Evolutionary conservation across 106 monocot genomes (phyloP).

Genomic region (Allium sativum): DNA sequence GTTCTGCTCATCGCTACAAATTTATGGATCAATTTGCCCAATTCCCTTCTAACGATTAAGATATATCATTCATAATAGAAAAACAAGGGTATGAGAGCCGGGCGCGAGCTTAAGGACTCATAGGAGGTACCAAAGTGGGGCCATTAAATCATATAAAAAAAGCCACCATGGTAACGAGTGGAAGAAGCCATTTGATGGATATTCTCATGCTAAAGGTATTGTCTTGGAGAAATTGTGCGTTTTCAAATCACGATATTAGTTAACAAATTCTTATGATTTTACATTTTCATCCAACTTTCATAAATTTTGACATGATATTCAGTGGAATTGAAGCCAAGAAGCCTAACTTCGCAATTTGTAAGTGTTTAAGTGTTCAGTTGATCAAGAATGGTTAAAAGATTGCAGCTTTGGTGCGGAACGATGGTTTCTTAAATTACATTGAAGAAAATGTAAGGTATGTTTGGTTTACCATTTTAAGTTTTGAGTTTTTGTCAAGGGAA

Average conservation of each 20-base stretch:
- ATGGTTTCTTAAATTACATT: slow-evolving; percentile 18
- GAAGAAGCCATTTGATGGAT: slow-evolving; percentile 36
- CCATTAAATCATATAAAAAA: slow-evolving; percentile 30
- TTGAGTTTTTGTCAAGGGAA: too few species aligned
- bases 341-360: slow-evolving; percentile 18
- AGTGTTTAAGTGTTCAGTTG: slow-evolving; percentile 18
- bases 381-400: slow-evolving; percentile 21
- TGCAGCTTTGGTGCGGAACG: slow-evolving; percentile 19
- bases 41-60: too few species aligned
- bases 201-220: slow-evolving; percentile 33
- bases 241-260: not conserved
- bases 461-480: too few species aligned
- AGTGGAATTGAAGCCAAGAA: slow-evolving; percentile 19
- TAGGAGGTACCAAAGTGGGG: slow-evolving; percentile 30
- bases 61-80: slow-evolving; percentile 38
- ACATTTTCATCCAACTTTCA: not conserved
- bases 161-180: slow-evolving; percentile 33
- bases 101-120: slow-evolving; percentile 89
- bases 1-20: too few species aligned
- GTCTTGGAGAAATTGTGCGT: slow-evolving; percentile 24
- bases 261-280: not conserved
- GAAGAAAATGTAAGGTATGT: slow-evolving; percentile 26
- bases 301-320: not conserved
- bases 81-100: slow-evolving; percentile 95
- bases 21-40: too few species aligned